Base-by-base conservation (phyloP, 2,329 filamentous ascomycete genomes). In the Trichophyton rubrum region DNA sequence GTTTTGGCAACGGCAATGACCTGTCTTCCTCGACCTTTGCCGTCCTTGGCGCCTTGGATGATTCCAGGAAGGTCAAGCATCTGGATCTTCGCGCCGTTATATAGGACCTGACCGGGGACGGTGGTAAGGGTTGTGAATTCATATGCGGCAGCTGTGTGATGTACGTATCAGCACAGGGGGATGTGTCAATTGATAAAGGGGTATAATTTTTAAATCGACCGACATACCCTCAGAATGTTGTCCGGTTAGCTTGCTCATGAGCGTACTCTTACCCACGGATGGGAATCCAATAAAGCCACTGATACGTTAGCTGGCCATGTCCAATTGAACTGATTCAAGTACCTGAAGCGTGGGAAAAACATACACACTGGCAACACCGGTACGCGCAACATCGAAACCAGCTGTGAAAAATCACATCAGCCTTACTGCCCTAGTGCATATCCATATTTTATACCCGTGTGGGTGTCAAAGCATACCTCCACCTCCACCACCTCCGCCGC, bases 1-100 rank as follows among this genome's bases (percentile, higher is more conserved):
- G 93, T 97, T 80, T 99, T 99, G 62, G 93, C 92, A 56, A 99
- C 93, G 7, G 93, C 93, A 78, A 99, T 99, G 70, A 99, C 93
- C 78, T 99, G 93, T 68, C 92, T 85, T 81, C 93, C 93, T 80
- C 93, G 86, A 78, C 93, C 93, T 72, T 96, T 95, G 66, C 93
- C 93, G 73, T 99, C 93, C 76, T 99, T 97, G 68, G 93, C 93
- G 71, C 93, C 93, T 75, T 97, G 89, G 67, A 99, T 99, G 70
- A 99, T 99, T 84, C 93, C 93, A 1, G 93, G 93, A 71, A 99
- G 80, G 82, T 99, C 93, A 65, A 99, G 89, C 78, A 99, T 97
- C 76, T 99, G 93, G 68, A 99, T 87, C 69, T 95, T 95, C 56
- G 93, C 93, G 62, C 92, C 93, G 71, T 99, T 97, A 78, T 97